Percentiles rank a stretch among this genome's conserved stretches.
These are phyloP conservation scores for Corynespora cassiicola DNA, from an alignment of 2,329 filamentous ascomycete genomes.

Conservation along the genomic window DNA sequence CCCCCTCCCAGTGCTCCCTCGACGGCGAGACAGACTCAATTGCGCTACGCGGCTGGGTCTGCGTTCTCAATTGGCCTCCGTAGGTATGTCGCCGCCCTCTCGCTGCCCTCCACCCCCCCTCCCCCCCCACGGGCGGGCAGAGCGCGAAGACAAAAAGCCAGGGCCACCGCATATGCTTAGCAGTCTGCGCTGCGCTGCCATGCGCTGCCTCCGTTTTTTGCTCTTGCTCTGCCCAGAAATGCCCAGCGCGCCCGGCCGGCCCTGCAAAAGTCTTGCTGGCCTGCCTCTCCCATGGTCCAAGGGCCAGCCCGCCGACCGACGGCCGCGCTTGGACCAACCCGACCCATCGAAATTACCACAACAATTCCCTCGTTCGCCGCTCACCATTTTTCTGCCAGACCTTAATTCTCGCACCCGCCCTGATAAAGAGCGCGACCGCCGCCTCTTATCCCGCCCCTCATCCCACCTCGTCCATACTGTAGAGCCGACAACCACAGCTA, in stretches of 20 bases:
- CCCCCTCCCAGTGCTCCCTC: slow-evolving; percentile 18
- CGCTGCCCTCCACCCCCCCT: neutral
- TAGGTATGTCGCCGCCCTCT: slow-evolving; percentile 8
- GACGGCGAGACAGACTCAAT: slow-evolving; percentile 29
- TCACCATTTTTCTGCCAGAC: slow-evolving; percentile 3
- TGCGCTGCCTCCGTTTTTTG: no score
- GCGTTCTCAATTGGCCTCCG: slow-evolving; percentile 20
- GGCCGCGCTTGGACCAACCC: slow-evolving; percentile 8
- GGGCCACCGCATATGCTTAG: no score
- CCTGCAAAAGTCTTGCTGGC: no score
- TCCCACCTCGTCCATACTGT: neutral
- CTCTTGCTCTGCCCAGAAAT: no score
- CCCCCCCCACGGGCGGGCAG: neutral
- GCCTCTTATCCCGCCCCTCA: slow-evolving; percentile 5
- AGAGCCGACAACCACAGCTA: slow-evolving; percentile 4
- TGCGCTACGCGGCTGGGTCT: slow-evolving; percentile 29
- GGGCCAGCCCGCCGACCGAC: neutral
- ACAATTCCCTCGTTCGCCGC: slow-evolving; percentile 11
- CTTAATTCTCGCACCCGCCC: slow-evolving; percentile 6
- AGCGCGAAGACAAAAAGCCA: no score
- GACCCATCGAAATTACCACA: slow-evolving; percentile 16
- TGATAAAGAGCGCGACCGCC: slow-evolving; percentile 9
- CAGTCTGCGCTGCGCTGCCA: no score
- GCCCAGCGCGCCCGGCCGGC: no score
- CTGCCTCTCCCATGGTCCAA: no score